phyloP scores from a whole-genome alignment of 257 asterid genomes.

The Coffea eugenioides region DNA sequence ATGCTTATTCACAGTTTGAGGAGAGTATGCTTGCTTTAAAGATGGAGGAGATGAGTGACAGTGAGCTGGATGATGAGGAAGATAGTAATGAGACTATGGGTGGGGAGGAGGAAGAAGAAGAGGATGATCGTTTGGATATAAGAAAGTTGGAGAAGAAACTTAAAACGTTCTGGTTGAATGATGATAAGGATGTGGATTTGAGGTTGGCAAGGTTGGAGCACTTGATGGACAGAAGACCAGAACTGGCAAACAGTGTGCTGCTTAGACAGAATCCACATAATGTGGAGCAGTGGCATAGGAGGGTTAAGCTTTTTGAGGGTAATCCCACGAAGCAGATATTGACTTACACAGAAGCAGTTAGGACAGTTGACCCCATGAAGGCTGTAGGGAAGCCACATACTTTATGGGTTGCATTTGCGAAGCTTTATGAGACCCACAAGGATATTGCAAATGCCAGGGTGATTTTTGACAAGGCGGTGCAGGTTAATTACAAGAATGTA shows the following conservation, averaged over 20 bases:
- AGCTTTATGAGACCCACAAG: conserved; percentile 72
- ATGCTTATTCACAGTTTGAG: conserved; percentile 89
- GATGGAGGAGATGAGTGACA: conserved; percentile 68
- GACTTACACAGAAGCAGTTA: conserved; percentile 94
- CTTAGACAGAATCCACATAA: conserved; percentile 95
- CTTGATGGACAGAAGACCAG: conserved; percentile 98
- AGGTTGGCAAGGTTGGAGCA: conserved; percentile 85
- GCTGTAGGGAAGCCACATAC: conserved; percentile 99
- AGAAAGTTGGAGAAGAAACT: conserved; percentile 68
- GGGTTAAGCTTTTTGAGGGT: conserved; percentile 89
- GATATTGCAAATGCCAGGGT: conserved; percentile 87
- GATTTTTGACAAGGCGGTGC: conserved; percentile 95
- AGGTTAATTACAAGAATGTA: conserved; percentile 81
- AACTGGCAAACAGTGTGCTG: conserved; percentile 93
- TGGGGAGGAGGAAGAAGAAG: conserved; percentile 46
- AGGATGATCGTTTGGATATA: conserved; percentile 57
- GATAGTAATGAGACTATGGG: conserved; percentile 33
- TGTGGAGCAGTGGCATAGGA: conserved; percentile 97
- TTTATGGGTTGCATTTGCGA: conserved; percentile 94
- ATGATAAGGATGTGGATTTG: conserved; percentile 87
- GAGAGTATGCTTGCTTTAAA: conserved; percentile 81
- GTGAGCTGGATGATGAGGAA: conserved; percentile 56
- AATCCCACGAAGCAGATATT: conserved; percentile 81
- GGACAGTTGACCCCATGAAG: conserved; percentile 92
- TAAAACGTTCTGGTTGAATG: conserved; percentile 64